Conservation (phyloP, 768 basidiomycete genomes). For the Rhodotorula babjevae region DNA sequence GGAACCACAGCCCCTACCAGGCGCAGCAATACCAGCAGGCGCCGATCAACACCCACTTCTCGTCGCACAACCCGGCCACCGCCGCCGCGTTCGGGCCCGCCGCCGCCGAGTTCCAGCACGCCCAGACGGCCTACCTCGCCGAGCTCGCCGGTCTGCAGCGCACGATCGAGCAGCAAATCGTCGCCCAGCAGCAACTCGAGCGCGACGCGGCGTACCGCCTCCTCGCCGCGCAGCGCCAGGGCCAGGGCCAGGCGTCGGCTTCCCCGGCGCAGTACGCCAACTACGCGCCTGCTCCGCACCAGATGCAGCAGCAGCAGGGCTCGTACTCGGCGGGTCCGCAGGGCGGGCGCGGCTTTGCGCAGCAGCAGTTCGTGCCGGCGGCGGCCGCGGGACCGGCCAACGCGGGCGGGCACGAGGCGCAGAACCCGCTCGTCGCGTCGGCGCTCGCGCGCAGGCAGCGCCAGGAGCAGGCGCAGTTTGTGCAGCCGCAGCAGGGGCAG, state of each 20-base stretch:
- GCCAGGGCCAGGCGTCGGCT: not conserved
- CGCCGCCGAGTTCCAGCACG: slow-evolving; percentile 13
- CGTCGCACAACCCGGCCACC: not conserved
- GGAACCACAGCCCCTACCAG: not conserved
- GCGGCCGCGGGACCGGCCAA: too few species aligned
- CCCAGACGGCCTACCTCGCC: slow-evolving; percentile 19
- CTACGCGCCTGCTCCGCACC: not conserved
- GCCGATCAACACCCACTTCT: too few species aligned
- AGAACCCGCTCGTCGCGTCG: slow-evolving; percentile 28
- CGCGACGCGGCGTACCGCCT: slow-evolving; percentile 1
- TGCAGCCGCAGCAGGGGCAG: not conserved
- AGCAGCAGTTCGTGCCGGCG: not conserved
- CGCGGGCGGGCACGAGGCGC: not conserved
- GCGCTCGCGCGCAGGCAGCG: slow-evolving; percentile 26
- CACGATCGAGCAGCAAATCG: slow-evolving; percentile 25
- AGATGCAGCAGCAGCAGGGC: not conserved
- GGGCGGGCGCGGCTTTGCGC: not conserved
- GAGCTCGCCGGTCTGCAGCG: slow-evolving; percentile 20
- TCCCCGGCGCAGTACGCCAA: not conserved
- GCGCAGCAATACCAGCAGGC: not conserved
- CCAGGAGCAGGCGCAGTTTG: not conserved
- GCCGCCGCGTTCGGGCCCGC: not conserved
- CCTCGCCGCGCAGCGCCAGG: slow-evolving; percentile 2
- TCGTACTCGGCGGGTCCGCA: not conserved
- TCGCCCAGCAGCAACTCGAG: slow-evolving; percentile 23